Percentiles rank a stretch among this genome's conserved stretches.
Evolutionary conservation across 352 stramenopile genomes (phyloP).

Genomic region (Globisporangium splendens): DNA sequence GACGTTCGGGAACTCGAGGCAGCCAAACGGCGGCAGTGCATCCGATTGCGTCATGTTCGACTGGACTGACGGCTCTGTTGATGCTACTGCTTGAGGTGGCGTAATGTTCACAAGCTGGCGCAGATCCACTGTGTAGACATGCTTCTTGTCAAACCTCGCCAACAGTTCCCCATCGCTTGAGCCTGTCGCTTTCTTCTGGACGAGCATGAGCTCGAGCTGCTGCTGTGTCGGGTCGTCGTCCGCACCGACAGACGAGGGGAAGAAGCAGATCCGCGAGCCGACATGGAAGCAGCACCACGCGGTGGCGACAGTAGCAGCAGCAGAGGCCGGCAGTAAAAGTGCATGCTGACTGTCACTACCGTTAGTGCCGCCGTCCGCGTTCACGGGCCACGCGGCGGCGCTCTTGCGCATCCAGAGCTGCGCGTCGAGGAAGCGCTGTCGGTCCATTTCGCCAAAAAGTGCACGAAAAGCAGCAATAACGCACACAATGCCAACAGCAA

Average conservation of each 20-base stretch:
- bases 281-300: constrained; percentile 37
- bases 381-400: neutral
- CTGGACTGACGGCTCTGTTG: neutral
- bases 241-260: constrained; percentile 6
- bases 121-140: constrained; percentile 24
- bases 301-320: neutral
- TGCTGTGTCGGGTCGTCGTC: constrained; percentile 34
- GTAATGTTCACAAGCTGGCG: constrained; percentile 4
- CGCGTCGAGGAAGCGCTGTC: constrained; percentile 24
- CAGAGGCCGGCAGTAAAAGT: neutral
- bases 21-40: constrained; percentile 23
- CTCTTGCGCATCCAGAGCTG: constrained; percentile 26
- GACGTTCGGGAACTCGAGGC: constrained; percentile 26
- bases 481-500: no score
- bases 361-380: neutral
- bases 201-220: constrained; percentile 19
- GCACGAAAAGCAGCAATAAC: neutral
- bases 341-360: no score
- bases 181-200: neutral
- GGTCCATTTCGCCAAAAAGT: constrained; percentile 18
- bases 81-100: neutral
- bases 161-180: constrained; percentile 5
- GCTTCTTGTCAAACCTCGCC: constrained; percentile 23
- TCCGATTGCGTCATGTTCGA: neutral
- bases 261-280: constrained; percentile 31